phyloP scores from a whole-genome alignment of 495 filamentous ascomycete species.

The Glarea lozoyensis region DNA sequence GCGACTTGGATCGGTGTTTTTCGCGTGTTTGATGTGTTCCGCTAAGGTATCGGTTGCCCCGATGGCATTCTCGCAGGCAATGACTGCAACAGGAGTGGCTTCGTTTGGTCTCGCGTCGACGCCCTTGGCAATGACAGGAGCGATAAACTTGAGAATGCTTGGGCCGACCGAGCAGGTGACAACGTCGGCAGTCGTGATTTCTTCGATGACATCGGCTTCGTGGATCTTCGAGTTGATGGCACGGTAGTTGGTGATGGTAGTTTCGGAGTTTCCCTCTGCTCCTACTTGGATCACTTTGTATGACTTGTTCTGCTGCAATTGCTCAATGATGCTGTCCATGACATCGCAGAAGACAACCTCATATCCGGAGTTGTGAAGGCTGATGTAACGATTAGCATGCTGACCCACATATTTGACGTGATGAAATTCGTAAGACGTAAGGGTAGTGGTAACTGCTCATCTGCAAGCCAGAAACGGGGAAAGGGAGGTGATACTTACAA shows the following conservation, averaged over 20 bases:
- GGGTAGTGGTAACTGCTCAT: not conserved
- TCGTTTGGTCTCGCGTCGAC: constrained; percentile 61
- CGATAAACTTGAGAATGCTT: constrained; percentile 91
- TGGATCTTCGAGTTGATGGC: constrained; percentile 90
- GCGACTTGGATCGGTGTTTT: constrained; percentile 52
- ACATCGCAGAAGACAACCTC: constrained; percentile 96
- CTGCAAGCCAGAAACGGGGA: not conserved
- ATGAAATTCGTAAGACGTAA: too few relatives aligned
- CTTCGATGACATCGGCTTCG: constrained; percentile 66
- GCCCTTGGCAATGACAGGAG: constrained; percentile 85
- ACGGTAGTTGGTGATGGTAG: constrained; percentile 84
- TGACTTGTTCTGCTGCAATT: constrained; percentile 59
- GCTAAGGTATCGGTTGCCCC: constrained; percentile 80
- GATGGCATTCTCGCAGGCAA: constrained; percentile 97
- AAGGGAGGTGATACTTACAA: constrained; percentile 6
- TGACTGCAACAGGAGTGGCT: constrained; percentile 72
- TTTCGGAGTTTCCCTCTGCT: constrained; percentile 68
- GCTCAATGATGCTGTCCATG: constrained; percentile 66
- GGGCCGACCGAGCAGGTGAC: constrained; percentile 97
- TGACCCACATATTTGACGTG: too few relatives aligned
- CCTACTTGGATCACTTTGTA: constrained; percentile 95
- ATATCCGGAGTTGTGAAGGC: constrained; percentile 80
- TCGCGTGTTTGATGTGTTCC: constrained; percentile 64
- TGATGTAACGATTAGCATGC: constrained; percentile 24
- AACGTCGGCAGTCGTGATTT: constrained; percentile 77